phyloP scores from a whole-genome alignment of 139 green algal species.

The Chlorella sp. region DNA sequence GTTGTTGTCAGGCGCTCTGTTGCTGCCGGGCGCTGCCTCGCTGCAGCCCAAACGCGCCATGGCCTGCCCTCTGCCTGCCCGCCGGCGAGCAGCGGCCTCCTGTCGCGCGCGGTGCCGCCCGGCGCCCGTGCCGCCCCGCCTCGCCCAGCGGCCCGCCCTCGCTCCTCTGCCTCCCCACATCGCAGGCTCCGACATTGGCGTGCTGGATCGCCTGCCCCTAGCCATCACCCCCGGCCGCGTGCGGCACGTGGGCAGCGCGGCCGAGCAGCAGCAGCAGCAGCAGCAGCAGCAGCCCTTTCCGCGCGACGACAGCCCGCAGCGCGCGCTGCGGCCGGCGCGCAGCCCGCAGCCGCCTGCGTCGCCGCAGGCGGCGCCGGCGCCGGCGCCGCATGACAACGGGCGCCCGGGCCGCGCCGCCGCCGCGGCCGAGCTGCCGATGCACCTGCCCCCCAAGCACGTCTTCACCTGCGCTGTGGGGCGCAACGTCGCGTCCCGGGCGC shows the following conservation, averaged over 20 bases:
- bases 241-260: slow-evolving; percentile 7
- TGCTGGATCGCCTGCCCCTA: slow-evolving; percentile 23
- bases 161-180: not conserved
- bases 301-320: not conserved
- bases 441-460: slow-evolving; percentile 73
- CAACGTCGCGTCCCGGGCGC: slow-evolving; percentile 34
- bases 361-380: slow-evolving; percentile 17
- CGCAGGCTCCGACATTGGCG: not conserved
- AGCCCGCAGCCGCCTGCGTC: not conserved
- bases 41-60: not conserved
- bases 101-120: too few species aligned
- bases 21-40: not conserved
- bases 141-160: not conserved
- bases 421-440: slow-evolving; percentile 36
- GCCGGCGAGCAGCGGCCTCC: too few species aligned
- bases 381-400: slow-evolving; percentile 8
- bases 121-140: not conserved
- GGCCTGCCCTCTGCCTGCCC: too few species aligned
- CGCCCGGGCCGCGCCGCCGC: not conserved
- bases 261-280: slow-evolving; percentile 17
- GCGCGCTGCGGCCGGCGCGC: too few species aligned
- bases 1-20: too few species aligned
- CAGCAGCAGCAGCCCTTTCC: not conserved
- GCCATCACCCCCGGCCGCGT: slow-evolving; percentile 18
- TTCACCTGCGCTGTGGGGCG: slow-evolving; percentile 89